These are phyloP conservation scores for Eucalyptus cloeziana DNA, from an alignment of 345 rosid species.

Conservation along the genomic window DNA sequence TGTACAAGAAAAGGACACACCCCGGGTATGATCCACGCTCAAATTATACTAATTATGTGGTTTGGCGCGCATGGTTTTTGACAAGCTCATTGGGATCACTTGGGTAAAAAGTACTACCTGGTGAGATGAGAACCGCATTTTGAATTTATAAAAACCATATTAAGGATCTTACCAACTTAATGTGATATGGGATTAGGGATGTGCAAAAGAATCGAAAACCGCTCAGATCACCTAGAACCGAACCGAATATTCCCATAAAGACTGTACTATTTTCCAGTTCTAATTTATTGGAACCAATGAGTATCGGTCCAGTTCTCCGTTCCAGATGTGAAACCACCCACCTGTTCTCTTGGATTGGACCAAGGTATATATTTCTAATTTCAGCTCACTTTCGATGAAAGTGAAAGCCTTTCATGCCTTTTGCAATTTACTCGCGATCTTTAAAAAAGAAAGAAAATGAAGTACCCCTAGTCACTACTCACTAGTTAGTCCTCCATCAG, in stretches of 20 bases:
- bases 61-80: background rate
- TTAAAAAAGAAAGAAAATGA: background rate
- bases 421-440: background rate
- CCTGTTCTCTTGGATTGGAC: background rate
- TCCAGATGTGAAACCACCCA: background rate
- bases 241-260: background rate
- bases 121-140: background rate
- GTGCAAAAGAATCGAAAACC: background rate
- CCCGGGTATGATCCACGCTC: background rate
- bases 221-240: rapidly evolving
- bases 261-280: background rate
- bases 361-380: background rate
- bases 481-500: background rate
- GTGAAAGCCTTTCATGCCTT: background rate
- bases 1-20: background rate
- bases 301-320: background rate
- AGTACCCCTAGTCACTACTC: background rate
- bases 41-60: background rate
- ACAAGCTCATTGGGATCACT: background rate
- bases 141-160: background rate
- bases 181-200: rapidly evolving
- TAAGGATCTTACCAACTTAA: background rate
- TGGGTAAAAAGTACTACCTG: background rate
- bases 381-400: background rate
- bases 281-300: background rate